Percentiles rank a stretch among this genome's conserved stretches.
Conservation (phyloP, 805 yeast species). For the Metschnikowia santaceciliae region DNA sequence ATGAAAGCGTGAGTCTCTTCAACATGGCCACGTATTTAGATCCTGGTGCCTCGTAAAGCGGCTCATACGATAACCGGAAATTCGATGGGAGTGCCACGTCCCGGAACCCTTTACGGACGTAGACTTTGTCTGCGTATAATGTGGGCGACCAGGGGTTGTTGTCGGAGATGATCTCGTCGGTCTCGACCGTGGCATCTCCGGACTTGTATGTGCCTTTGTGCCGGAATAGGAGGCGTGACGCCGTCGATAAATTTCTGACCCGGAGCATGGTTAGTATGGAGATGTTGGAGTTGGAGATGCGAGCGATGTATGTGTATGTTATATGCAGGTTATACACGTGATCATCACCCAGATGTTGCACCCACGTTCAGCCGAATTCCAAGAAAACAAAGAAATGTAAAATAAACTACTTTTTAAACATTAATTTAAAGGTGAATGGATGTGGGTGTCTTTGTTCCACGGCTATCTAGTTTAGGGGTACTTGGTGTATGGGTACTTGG, state of each 20-base stretch:
- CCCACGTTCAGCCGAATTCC: too few relatives aligned
- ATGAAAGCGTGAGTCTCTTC: slow-evolving; percentile 59
- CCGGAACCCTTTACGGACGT: slow-evolving; percentile 35
- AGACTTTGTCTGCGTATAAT: slow-evolving; percentile 39
- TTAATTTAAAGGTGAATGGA: too few relatives aligned
- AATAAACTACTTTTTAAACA: too few relatives aligned
- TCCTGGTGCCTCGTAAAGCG: slow-evolving; percentile 63
- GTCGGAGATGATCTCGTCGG: slow-evolving; percentile 38
- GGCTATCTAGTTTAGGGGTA: too few relatives aligned
- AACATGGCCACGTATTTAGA: slow-evolving; percentile 58
- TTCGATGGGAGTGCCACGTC: slow-evolving; percentile 48
- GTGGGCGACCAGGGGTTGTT: slow-evolving; percentile 48
- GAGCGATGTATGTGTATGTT: background rate
- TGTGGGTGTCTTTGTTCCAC: too few relatives aligned
- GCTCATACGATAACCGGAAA: slow-evolving; percentile 53
- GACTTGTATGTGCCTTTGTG: slow-evolving; percentile 20
- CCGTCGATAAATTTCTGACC: slow-evolving; percentile 7
- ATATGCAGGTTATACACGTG: background rate
- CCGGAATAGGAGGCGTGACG: slow-evolving; percentile 9
- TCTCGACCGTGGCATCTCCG: slow-evolving; percentile 34
- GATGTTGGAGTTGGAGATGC: too few relatives aligned
- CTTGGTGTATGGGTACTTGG: background rate
- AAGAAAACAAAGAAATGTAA: too few relatives aligned
- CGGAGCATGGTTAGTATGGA: slow-evolving; percentile 5
- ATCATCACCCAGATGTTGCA: background rate